Percentiles rank a stretch among this genome's conserved stretches.
These are phyloP conservation scores for Entamoeba dispar DNA, from an alignment of 208 protist species.

Conservation along the genomic window DNA sequence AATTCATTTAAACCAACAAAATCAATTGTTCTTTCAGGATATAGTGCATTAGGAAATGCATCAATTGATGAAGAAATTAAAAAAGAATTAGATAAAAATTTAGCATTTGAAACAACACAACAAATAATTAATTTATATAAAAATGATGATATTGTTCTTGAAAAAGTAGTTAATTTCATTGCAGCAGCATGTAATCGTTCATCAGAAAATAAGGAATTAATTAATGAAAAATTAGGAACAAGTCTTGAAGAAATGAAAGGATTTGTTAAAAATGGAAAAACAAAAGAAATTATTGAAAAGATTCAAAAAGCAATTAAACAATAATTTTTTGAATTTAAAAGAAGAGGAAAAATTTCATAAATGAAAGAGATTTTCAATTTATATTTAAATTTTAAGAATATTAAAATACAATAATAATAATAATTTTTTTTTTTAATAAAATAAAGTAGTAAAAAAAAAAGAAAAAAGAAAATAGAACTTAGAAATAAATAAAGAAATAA, in stretches of 20 bases:
- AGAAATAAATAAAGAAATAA: no score
- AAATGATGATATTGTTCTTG: neutral
- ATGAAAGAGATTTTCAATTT: no score
- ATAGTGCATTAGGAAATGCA: neutral
- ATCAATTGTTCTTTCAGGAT: neutral
- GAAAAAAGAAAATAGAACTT: no score
- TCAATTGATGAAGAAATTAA: neutral
- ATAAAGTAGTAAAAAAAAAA: no score
- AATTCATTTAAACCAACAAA: neutral
- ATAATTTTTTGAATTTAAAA: neutral
- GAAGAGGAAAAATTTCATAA: no score
- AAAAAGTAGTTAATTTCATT: neutral
- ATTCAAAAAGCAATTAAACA: neutral
- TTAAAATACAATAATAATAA: no score
- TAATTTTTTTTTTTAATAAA: no score
- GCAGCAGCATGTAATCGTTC: neutral
- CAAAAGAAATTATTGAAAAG: neutral
- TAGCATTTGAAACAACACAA: neutral
- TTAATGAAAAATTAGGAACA: neutral
- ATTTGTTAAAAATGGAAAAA: neutral
- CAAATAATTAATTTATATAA: neutral
- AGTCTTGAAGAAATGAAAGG: neutral
- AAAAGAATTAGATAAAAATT: neutral
- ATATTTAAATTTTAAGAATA: no score
- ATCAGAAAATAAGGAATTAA: neutral